A percentile compares a stretch with the other conserved stretches of the same genome.
Conservation (phyloP, 352 stramenopile species). For the Pythium brachiatum region DNA sequence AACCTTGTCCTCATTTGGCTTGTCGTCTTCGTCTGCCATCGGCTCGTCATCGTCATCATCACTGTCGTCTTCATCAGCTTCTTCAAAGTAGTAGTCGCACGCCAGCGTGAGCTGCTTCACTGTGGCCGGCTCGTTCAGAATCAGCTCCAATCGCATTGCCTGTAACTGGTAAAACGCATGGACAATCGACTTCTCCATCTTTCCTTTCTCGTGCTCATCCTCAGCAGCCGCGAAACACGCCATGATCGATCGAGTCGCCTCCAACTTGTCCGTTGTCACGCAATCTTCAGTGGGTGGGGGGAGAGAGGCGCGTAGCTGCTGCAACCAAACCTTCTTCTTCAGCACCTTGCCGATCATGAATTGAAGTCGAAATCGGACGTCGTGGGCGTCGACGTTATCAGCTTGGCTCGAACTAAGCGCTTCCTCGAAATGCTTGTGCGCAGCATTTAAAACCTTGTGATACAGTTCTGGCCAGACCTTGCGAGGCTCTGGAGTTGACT, state of each 20-base stretch:
- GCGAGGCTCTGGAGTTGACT: background rate
- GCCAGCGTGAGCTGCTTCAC: conserved; percentile 35
- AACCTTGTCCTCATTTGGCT: background rate
- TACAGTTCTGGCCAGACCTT: conserved; percentile 10
- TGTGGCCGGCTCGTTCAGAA: conserved; percentile 29
- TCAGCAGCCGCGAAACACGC: conserved; percentile 58
- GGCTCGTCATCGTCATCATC: conserved; percentile 9
- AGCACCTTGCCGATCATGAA: conserved; percentile 79
- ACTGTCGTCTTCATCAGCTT: conserved; percentile 26
- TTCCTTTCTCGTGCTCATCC: conserved; percentile 47
- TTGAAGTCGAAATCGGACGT: conserved; percentile 59
- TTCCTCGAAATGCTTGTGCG: conserved; percentile 39
- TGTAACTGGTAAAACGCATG: conserved; percentile 80
- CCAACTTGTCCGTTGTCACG: conserved; percentile 4
- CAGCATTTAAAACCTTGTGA: conserved; percentile 27
- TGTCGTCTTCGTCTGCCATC: conserved; percentile 12
- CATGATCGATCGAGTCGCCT: conserved; percentile 26
- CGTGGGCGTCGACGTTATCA: conserved; percentile 32
- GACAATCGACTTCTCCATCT: conserved; percentile 68
- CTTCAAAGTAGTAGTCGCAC: conserved; percentile 60
- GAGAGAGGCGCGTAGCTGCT: conserved; percentile 1
- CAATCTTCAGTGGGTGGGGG: background rate
- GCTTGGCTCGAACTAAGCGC: conserved; percentile 35
- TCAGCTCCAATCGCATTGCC: conserved; percentile 55
- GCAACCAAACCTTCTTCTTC: conserved; percentile 51